These are phyloP conservation scores for Apiospora arundinis DNA, from an alignment of 2,329 filamentous ascomycete species.

Conservation along the genomic window DNA sequence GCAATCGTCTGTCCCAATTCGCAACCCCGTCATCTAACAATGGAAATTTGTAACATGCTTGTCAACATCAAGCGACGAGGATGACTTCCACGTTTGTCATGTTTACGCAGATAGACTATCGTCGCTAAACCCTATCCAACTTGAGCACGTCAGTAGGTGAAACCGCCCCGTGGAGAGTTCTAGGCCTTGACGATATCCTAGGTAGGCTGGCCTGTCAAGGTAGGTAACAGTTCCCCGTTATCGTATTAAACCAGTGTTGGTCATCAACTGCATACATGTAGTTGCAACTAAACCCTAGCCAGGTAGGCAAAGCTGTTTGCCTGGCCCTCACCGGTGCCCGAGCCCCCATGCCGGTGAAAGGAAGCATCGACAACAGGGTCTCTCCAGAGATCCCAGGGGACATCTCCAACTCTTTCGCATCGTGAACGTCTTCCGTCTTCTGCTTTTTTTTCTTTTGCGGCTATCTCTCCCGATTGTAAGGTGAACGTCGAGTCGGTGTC, in stretches of 20 bases:
- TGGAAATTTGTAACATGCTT: neutral
- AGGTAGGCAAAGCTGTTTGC: neutral
- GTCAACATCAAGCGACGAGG: neutral
- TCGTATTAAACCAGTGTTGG: neutral
- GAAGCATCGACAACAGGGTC: neutral
- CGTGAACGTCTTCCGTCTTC: no score
- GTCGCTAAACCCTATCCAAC: neutral
- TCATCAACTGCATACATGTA: neutral
- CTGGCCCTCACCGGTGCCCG: neutral
- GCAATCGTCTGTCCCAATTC: neutral
- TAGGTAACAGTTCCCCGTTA: neutral
- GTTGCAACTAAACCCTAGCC: slow-evolving; percentile 10
- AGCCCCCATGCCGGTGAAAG: neutral
- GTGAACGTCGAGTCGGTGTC: neutral
- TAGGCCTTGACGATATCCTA: neutral
- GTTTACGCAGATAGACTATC: neutral
- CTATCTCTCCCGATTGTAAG: neutral
- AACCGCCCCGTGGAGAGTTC: neutral
- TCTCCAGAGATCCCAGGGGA: no score
- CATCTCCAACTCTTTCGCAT: no score
- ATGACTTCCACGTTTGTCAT: neutral
- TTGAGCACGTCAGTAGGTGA: neutral
- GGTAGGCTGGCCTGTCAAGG: neutral
- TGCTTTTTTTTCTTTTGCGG: no score
- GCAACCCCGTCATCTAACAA: neutral